Evolutionary conservation across 495 filamentous ascomycete genomes (phyloP).

Genomic region (Evansstolkia leycettana): DNA sequence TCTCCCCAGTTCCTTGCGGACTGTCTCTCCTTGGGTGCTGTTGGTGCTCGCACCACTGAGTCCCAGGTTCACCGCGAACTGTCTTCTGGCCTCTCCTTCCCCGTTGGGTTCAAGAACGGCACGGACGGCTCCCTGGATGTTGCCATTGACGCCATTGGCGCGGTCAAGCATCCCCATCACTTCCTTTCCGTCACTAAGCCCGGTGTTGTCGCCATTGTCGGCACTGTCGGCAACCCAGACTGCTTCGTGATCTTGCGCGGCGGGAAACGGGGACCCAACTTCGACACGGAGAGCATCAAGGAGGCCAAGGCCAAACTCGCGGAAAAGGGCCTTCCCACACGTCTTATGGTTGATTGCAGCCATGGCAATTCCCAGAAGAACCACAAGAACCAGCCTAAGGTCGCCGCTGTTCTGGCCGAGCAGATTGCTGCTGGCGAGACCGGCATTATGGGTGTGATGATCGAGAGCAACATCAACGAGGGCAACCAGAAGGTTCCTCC

Average conservation of each 20-base stretch:
- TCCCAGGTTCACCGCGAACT: constrained; percentile 91
- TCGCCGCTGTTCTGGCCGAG: constrained; percentile 67
- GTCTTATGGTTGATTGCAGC: constrained; percentile 97
- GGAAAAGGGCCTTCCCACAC: constrained; percentile 51
- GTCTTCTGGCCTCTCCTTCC: constrained; percentile 88
- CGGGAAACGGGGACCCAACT: constrained; percentile 89
- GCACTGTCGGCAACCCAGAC: constrained; percentile 92
- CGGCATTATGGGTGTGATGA: constrained; percentile 96
- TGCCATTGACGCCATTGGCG: constrained; percentile 92
- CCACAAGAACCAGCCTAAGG: constrained; percentile 95
- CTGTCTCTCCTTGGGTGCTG: constrained; percentile 77
- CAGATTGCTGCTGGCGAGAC: constrained; percentile 77
- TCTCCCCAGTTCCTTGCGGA: constrained; percentile 98
- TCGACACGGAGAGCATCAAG: constrained; percentile 70
- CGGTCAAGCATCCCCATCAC: constrained; percentile 87
- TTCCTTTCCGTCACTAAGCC: constrained; percentile 98
- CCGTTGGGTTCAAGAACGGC: constrained; percentile 98
- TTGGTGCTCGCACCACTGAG: constrained; percentile 93
- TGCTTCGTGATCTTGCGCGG: constrained; percentile 96
- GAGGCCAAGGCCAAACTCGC: constrained; percentile 59
- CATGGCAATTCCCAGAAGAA: constrained; percentile 95
- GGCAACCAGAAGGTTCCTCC: constrained; percentile 85
- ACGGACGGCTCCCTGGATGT: constrained; percentile 87
- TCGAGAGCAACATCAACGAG: constrained; percentile 94
- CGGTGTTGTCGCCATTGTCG: constrained; percentile 90